These are phyloP conservation scores for Blastobotrys aristatus DNA, from an alignment of 1,139 yeast genomes.

Conservation along the genomic window DNA sequence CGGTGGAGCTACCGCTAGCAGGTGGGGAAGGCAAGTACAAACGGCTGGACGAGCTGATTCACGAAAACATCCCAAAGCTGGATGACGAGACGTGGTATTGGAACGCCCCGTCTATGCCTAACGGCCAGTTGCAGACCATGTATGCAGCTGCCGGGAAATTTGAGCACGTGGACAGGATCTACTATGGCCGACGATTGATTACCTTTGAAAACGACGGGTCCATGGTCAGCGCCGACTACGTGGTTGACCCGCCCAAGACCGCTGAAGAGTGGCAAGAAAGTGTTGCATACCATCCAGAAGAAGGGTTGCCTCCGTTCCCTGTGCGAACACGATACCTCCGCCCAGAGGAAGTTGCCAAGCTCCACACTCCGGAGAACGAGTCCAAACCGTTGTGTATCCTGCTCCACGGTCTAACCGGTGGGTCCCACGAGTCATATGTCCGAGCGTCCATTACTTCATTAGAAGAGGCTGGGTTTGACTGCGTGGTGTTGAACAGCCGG, in stretches of 20 bases:
- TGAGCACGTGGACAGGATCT: slow-evolving; percentile 49
- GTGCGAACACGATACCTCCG: slow-evolving; percentile 71
- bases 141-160: slow-evolving; percentile 56
- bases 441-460: slow-evolving; percentile 43
- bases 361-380: slow-evolving; percentile 33
- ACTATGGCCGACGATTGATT: slow-evolving; percentile 73
- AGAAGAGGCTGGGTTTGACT: slow-evolving; percentile 44
- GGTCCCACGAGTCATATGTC: slow-evolving; percentile 84
- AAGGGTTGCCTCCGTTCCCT: slow-evolving; percentile 68
- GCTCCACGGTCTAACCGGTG: slow-evolving; percentile 86
- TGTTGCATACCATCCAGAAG: slow-evolving; percentile 53
- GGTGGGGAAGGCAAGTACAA: slow-evolving; percentile 26
- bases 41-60: slow-evolving; percentile 40
- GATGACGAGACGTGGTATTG: slow-evolving; percentile 45
- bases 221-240: slow-evolving; percentile 74
- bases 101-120: slow-evolving; percentile 60
- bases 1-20: slow-evolving; percentile 36
- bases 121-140: slow-evolving; percentile 73
- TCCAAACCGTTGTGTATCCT: slow-evolving; percentile 62
- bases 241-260: slow-evolving; percentile 45
- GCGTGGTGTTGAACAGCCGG: slow-evolving; percentile 71
- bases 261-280: slow-evolving; percentile 46
- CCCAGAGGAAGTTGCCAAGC: slow-evolving; percentile 42
- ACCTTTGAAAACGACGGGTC: slow-evolving; percentile 56
- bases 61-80: slow-evolving; percentile 43